Percentiles rank a stretch among this genome's conserved stretches.
Evolutionary conservation across 2,329 filamentous ascomycete genomes (phyloP).

Genomic region (Sporothrix globosa): DNA sequence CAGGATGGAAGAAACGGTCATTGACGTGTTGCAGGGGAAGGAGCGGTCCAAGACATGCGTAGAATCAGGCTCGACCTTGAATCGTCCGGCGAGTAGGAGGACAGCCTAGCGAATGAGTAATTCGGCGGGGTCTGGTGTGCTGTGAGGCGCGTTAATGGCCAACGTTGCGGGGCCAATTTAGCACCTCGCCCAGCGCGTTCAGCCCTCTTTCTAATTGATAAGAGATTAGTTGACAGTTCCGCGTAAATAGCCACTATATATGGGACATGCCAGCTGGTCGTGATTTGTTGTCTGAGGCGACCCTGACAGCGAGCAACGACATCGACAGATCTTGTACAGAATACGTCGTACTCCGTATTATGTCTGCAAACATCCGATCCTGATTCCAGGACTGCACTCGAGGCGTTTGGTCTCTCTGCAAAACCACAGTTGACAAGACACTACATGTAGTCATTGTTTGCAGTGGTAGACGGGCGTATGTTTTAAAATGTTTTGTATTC

Average conservation of each 20-base stretch:
- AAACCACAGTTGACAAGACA: no score
- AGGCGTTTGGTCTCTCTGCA: neutral
- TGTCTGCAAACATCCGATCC: no score
- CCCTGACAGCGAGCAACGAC: no score
- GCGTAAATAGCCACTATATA: neutral
- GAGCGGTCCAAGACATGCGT: neutral
- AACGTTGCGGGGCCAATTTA: neutral
- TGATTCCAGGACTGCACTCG: no score
- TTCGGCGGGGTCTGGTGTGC: conserved; percentile 1
- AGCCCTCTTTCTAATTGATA: conserved; percentile 26
- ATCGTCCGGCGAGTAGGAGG: neutral
- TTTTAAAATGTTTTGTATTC: conserved; percentile 22
- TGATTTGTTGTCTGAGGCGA: no score
- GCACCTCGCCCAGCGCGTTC: neutral
- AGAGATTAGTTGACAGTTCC: neutral
- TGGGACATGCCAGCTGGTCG: no score
- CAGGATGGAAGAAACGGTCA: neutral
- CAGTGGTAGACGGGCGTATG: neutral
- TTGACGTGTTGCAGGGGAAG: neutral
- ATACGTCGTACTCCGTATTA: no score
- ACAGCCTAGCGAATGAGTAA: conserved; percentile 27
- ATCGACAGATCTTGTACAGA: no score
- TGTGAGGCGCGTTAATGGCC: neutral
- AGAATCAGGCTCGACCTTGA: neutral
- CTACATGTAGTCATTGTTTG: neutral